A percentile compares a stretch with the other conserved stretches of the same genome.
These are phyloP conservation scores for Neospermospora avenae DNA, from an alignment of 2,329 filamentous ascomycete species.

Conservation along the genomic window DNA sequence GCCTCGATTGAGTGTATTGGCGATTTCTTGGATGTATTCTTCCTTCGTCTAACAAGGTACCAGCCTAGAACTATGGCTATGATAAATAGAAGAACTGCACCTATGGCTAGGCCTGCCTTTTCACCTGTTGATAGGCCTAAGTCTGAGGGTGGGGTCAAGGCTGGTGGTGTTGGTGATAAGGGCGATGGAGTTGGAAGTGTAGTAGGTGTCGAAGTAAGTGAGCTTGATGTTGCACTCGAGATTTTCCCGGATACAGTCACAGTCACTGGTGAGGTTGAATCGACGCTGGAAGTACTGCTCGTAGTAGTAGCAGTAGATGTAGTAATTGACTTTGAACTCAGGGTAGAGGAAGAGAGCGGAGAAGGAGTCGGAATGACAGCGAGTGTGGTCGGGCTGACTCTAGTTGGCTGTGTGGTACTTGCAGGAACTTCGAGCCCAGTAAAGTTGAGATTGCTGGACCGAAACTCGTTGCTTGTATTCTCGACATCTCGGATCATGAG, in stretches of 20 bases:
- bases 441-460: neutral
- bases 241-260: neutral
- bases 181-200: neutral
- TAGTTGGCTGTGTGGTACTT: neutral
- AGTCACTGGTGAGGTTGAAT: too few relatives aligned
- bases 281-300: neutral
- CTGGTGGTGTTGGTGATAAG: neutral
- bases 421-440: neutral
- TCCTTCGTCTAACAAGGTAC: neutral
- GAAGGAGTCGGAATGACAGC: neutral
- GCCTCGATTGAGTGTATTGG: neutral
- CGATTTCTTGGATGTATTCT: neutral
- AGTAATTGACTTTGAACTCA: neutral
- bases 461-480: neutral
- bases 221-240: neutral
- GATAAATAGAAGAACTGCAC: neutral
- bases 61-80: constrained; percentile 1
- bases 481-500: neutral
- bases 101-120: neutral
- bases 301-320: neutral
- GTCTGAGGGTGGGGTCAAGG: neutral
- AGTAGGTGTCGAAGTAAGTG: neutral
- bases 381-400: neutral
- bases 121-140: neutral
- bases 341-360: neutral